Base-by-base conservation (phyloP, 106 monocot genomes). In the Hemerocallis citrina region DNA sequence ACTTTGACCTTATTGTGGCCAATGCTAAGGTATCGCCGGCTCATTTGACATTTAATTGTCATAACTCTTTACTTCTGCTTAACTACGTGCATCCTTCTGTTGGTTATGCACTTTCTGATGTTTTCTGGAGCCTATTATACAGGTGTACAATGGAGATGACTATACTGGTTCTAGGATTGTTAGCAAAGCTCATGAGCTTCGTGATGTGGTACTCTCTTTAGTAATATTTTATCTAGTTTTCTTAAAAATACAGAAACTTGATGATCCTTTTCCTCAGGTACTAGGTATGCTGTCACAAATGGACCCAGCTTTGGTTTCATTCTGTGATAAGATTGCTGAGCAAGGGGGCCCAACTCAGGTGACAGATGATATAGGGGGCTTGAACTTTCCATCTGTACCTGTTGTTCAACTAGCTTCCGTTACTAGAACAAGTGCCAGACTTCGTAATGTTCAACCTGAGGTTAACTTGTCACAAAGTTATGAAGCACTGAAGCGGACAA, bases 261-360 rank as follows among this genome's bases (percentile, higher is more conserved):
- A 7, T 62, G 14, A 31, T 44, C 61, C 30, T 16, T 66, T 31
- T 15, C n/a, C n/a, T 75, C 70, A 98, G 98, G 92, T 98, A 19
- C 84, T 80, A 71, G 91, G 98, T 39, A 98, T 98, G 98, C 58
- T 92, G 40, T 98, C 92, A 42, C 92, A 98, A 57, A 98, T 98
- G 88, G 98, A 98, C 38, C 92, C 98, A 55, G 74, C 88, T 38
- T 59, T 98, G 70, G 77, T 85, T 36, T 66, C 92, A 51, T 88
- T 77, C 41, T 98, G 92, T 70, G 98, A 98, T 67, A 98, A 98
- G 67, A 98, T 92, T 73, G 74, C 77, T 52, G 85, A 40, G 64
- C 79, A 82, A 72, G 96, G 96, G 15, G 92, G 92, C 0, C 92
- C 98, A 46, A 21, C 78, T 55, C 62, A 62, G 31, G 51, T 77